Percentiles rank a stretch among this genome's conserved stretches.
Evolutionary conservation across 2,329 filamentous ascomycete species (phyloP).

Genomic region (Nemania sp.): DNA sequence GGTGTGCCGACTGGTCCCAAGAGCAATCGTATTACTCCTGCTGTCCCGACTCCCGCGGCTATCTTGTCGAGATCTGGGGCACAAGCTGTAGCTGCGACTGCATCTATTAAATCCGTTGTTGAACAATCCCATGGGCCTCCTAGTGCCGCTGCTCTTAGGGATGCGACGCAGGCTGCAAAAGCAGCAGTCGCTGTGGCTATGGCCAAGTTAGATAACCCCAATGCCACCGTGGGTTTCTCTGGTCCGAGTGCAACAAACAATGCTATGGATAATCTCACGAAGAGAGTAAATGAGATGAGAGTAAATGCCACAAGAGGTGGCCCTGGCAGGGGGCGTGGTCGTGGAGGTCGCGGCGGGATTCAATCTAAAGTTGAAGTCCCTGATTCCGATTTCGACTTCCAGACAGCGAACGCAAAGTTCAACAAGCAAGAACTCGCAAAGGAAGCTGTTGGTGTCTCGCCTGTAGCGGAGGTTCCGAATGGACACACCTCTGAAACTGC

Average conservation of each 20-base stretch:
- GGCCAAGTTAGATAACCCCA: conserved; percentile 64
- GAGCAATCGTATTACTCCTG: conserved; percentile 63
- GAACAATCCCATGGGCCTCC: conserved; percentile 44
- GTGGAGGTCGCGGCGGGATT: conserved; percentile 49
- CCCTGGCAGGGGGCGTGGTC: conserved; percentile 51
- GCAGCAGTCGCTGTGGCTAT: conserved; percentile 81
- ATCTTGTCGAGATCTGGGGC: conserved; percentile 39
- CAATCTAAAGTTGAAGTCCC: conserved; percentile 83
- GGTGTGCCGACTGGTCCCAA: conserved; percentile 54
- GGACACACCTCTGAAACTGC: conserved; percentile 44
- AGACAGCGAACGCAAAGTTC: conserved; percentile 82
- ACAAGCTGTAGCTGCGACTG: conserved; percentile 38
- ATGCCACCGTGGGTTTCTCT: conserved; percentile 31
- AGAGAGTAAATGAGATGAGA: conserved; percentile 78
- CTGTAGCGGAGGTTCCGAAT: conserved; percentile 58
- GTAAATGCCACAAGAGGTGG: conserved; percentile 60
- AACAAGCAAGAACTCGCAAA: conserved; percentile 86
- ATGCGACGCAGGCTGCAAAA: conserved; percentile 74
- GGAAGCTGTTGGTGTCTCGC: conserved; percentile 83
- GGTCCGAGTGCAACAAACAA: conserved; percentile 44
- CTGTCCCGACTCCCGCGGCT: conserved; percentile 64
- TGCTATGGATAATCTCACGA: conserved; percentile 71
- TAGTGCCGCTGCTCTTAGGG: conserved; percentile 55
- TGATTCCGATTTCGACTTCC: conserved; percentile 90
- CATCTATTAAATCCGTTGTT: conserved; percentile 44